Base-by-base conservation (phyloP, 2,329 filamentous ascomycete species). In the Xylaria sp. region DNA sequence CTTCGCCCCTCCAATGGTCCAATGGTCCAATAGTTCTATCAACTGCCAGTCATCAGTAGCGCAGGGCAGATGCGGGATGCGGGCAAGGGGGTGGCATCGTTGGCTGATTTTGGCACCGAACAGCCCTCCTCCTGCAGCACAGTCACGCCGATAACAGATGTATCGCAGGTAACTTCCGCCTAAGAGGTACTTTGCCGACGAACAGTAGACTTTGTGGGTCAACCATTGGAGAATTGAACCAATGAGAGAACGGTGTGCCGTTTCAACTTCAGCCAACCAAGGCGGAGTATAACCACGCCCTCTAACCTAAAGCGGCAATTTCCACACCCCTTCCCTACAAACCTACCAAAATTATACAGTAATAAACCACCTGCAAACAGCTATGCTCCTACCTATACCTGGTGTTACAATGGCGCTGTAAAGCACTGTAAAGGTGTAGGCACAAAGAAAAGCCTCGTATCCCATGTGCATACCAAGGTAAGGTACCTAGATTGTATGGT, bases 1-100 rank as follows among this genome's bases (percentile, higher is more conserved):
- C 53, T 71, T 56, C 50, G 42, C 61, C 61, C 50, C 65, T 57
- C 65, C 61, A 53, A 48, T 71, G n/a, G 34, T 17, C 65, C 61
- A 53, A 48, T 71, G n/a, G 34, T 17, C 74, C 72, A 73, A 72
- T 74, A 72, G 61, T 62, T 4, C 12, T 17, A 72, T 71, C 70
- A 59, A 71, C 69, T 64, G 69, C 54, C 70, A 74, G 75, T 76
- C 74, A 77, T 76, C 72, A 57, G 75, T 70, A 73, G 69, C 64
- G 64, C 69, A 72, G 71, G 69, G 69, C 71, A 72, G 71, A 70
- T 71, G 75, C 71, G 75, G 74, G 59, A 61, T 27, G 24, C 24
- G 24, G 24, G 24, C 24, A 27, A 27, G 68, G 65, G 61, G 62
- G 64, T 61, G 71, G 50, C 69, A 73, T 75, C 70, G 69, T 64